These are phyloP conservation scores for Termitomyces sp. DNA, from an alignment of 768 basidiomycete genomes.

Conservation along the genomic window DNA sequence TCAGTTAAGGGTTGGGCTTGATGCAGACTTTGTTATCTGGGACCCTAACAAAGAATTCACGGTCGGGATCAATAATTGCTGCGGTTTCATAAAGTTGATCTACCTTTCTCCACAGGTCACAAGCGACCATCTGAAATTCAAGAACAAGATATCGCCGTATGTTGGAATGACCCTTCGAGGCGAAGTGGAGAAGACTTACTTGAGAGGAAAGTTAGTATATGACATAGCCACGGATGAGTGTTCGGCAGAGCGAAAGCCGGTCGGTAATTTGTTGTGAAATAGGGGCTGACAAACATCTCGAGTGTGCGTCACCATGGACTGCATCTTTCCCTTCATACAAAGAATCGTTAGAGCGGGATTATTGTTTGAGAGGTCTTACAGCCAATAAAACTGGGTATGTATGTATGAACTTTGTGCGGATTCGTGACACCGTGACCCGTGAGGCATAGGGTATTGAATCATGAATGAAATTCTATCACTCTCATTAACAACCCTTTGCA, in stretches of 20 bases:
- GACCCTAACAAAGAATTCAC: constrained; percentile 53
- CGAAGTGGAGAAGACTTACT: constrained; percentile 67
- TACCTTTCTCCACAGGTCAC: constrained; percentile 49
- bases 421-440: too few relatives aligned
- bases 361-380: not conserved
- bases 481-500: too few relatives aligned
- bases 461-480: too few relatives aligned
- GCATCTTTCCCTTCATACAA: not conserved
- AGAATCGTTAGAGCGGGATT: not conserved
- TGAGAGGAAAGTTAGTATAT: constrained; percentile 75
- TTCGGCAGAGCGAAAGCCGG: constrained; percentile 22
- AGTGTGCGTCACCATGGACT: not conserved
- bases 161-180: constrained; percentile 70
- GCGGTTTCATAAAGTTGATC: not conserved
- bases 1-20: constrained; percentile 61
- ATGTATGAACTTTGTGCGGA: too few relatives aligned
- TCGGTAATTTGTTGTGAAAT: constrained; percentile 32
- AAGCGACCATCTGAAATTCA: constrained; percentile 72
- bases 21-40: constrained; percentile 88
- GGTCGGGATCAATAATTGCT: constrained; percentile 18
- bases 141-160: constrained; percentile 93
- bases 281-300: not conserved
- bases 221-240: constrained; percentile 28
- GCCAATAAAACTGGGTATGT: too few relatives aligned
- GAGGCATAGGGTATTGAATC: too few relatives aligned